Percentiles rank a stretch among this genome's conserved stretches.
phyloP scores from a whole-genome alignment of 805 yeast genomes.

The Metschnikowia matae region DNA sequence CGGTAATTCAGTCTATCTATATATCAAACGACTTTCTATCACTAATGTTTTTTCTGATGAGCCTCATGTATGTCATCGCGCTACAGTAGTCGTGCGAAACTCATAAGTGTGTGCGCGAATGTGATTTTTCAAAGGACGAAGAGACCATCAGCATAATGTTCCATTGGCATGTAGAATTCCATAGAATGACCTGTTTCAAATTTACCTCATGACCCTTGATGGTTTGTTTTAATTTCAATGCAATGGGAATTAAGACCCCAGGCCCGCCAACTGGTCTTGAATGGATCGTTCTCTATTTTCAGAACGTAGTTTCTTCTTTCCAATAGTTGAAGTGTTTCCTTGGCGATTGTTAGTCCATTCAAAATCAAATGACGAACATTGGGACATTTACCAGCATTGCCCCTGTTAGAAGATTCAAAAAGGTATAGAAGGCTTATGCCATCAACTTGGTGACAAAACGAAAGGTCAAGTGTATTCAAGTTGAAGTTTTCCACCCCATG shows the following conservation, averaged over 20 bases:
- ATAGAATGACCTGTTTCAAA: too few relatives aligned
- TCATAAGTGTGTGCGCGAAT: conserved; percentile 1
- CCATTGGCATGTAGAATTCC: background rate
- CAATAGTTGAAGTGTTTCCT: conserved; percentile 24
- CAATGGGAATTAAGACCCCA: conserved; percentile 33
- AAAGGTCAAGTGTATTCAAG: conserved; percentile 31
- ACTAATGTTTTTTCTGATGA: conserved; percentile 2
- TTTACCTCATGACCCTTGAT: background rate
- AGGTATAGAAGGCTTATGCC: conserved; percentile 39
- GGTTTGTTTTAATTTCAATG: background rate
- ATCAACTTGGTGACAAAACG: conserved; percentile 30
- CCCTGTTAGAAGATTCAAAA: conserved; percentile 16
- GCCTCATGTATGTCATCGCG: conserved; percentile 8
- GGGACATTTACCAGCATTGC: conserved; percentile 6
- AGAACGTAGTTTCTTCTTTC: conserved; percentile 18
- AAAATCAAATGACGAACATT: conserved; percentile 13
- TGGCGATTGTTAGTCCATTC: conserved; percentile 33
- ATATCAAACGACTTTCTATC: background rate
- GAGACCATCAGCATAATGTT: background rate
- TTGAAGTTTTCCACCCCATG: conserved; percentile 15
- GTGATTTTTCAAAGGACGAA: background rate
- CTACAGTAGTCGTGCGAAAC: conserved; percentile 8
- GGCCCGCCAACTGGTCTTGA: conserved; percentile 28
- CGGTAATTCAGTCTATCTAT: background rate
- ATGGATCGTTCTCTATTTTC: conserved; percentile 22